phyloP scores from a whole-genome alignment of 495 filamentous ascomycete genomes.

The Penicillium parvum region DNA sequence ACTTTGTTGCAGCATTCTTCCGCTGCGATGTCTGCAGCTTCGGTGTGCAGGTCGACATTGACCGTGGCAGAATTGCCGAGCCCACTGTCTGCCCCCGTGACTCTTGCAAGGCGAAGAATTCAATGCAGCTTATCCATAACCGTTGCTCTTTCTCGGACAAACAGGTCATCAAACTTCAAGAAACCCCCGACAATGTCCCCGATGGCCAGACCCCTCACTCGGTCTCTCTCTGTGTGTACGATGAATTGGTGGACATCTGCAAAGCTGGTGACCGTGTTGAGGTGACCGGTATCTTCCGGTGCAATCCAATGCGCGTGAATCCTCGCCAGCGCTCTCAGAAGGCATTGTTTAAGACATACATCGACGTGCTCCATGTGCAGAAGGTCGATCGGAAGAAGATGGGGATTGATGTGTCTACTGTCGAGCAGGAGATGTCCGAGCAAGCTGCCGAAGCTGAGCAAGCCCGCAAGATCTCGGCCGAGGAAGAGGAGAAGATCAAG shows the following conservation, averaged over 20 bases:
- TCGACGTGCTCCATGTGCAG: constrained; percentile 92
- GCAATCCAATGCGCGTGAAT: constrained; percentile 91
- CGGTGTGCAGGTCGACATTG: constrained; percentile 82
- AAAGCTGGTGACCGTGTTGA: constrained; percentile 96
- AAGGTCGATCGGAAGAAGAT: constrained; percentile 93
- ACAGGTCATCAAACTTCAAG: constrained; percentile 97
- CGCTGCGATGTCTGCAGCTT: constrained; percentile 89
- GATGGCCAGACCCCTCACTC: constrained; percentile 97
- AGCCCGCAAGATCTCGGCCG: constrained; percentile 76
- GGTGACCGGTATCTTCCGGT: constrained; percentile 94
- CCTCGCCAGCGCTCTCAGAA: constrained; percentile 89
- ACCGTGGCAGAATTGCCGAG: constrained; percentile 93
- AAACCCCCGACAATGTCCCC: constrained; percentile 91
- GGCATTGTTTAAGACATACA: constrained; percentile 93
- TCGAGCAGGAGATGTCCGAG: constrained; percentile 78
- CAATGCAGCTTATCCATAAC: constrained; percentile 98
- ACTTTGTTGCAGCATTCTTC: constrained; percentile 66
- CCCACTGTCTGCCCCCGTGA: constrained; percentile 83
- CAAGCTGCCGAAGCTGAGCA: constrained; percentile 75
- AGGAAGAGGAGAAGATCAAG: constrained; percentile 87
- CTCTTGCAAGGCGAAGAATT: constrained; percentile 81
- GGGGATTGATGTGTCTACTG: constrained; percentile 84
- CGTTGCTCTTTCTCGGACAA: constrained; percentile 93
- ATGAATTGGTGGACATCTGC: constrained; percentile 94
- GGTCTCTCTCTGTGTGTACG: constrained; percentile 92